A percentile compares a stretch with the other conserved stretches of the same genome.
phyloP scores from a whole-genome alignment of 805 yeast genomes.

The Metschnikowia similis region DNA sequence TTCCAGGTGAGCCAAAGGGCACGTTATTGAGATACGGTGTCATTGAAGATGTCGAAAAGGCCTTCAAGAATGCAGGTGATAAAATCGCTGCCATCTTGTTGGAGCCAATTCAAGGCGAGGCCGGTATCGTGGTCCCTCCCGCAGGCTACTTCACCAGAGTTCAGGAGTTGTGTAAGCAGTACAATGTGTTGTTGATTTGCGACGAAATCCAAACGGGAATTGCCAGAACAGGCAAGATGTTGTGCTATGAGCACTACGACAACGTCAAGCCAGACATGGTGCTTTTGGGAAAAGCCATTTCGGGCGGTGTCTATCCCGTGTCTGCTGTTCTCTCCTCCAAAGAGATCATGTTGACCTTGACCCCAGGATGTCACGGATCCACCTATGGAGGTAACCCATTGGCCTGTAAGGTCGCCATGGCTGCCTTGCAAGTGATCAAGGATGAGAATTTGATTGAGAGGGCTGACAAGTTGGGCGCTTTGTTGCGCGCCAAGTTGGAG shows the following conservation, averaged over 20 bases:
- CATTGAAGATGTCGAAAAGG: constrained; percentile 80
- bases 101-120: constrained; percentile 98
- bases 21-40: constrained; percentile 72
- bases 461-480: constrained; percentile 65
- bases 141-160: constrained; percentile 71
- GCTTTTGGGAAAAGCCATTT: constrained; percentile 87
- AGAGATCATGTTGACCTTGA: constrained; percentile 83
- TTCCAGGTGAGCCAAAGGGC: constrained; percentile 67
- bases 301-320: constrained; percentile 93
- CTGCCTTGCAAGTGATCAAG: constrained; percentile 84
- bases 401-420: constrained; percentile 88
- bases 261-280: constrained; percentile 85
- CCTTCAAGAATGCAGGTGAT: constrained; percentile 78
- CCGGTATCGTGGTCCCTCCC: constrained; percentile 95
- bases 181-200: constrained; percentile 86
- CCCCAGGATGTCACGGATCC: constrained; percentile 96
- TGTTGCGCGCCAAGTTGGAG: constrained; percentile 56
- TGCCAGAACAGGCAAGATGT: constrained; percentile 93
- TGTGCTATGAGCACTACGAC: constrained; percentile 81
- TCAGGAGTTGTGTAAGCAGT: constrained; percentile 66
- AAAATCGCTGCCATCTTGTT: constrained; percentile 85
- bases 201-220: constrained; percentile 98
- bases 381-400: constrained; percentile 98
- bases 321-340: constrained; percentile 87
- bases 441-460: constrained; percentile 84